Conservation (phyloP, 1,139 yeast species). For the Protomyces arabidopsidicola region DNA sequence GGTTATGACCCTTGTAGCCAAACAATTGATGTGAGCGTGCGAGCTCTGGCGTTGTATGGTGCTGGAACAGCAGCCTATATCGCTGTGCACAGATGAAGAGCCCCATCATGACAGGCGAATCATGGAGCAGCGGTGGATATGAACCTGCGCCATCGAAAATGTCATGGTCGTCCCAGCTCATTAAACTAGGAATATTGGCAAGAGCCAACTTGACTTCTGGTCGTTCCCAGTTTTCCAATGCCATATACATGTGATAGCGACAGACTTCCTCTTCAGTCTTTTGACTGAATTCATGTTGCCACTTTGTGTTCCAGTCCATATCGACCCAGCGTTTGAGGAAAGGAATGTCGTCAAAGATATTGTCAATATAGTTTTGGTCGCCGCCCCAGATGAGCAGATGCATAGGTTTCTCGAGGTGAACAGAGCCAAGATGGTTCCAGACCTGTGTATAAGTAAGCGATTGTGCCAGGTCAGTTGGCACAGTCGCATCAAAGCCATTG, state of each 20-base stretch:
- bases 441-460: constrained; percentile 18
- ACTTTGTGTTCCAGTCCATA: constrained; percentile 21
- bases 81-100: constrained; percentile 76
- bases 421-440: constrained; percentile 21
- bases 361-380: constrained; percentile 16
- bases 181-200: constrained; percentile 18
- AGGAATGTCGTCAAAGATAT: constrained; percentile 17
- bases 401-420: constrained; percentile 16
- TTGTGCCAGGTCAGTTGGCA: constrained; percentile 16
- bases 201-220: constrained; percentile 24
- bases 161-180: constrained; percentile 24
- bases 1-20: constrained; percentile 36
- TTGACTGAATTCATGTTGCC: constrained; percentile 21
- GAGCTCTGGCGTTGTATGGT: constrained; percentile 55
- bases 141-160: constrained; percentile 95
- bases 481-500: constrained; percentile 24
- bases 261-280: constrained; percentile 21
- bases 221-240: constrained; percentile 23
- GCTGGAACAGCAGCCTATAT: constrained; percentile 88
- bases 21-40: constrained; percentile 33
- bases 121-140: constrained; percentile 71
- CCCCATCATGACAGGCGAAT: constrained; percentile 57
- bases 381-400: constrained; percentile 22
- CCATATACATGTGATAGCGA: constrained; percentile 1
- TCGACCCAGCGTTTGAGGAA: constrained; percentile 22